Base-by-base conservation (phyloP, 148 eudicot genomes). In the Limonium bicolor region DNA sequence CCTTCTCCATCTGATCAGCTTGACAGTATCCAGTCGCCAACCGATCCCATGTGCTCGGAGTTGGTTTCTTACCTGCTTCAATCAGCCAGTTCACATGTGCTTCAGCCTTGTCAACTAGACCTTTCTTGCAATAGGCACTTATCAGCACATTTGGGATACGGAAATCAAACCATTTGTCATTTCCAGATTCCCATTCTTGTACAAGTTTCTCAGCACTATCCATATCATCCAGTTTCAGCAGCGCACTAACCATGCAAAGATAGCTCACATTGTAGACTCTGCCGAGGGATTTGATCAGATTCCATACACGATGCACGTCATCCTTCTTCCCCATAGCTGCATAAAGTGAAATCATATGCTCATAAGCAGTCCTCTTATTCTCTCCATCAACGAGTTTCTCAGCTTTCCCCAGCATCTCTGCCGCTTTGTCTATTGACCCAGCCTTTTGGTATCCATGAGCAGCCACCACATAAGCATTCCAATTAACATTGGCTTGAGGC, bases 301-400 rank as follows among this genome's bases (percentile, higher is more conserved):
- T 3, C 70, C 70, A 68, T 29, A 68, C 5, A 7, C 78, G 70
- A 41, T 55, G 54, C 27, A 72, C 67, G 2, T 60, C 67, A 16
- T 60, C 48, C 39, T 53, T 60, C 6, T 48, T 49, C 25, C 46
- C 64, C 27, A 64, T 17, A 7, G 46, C 36, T 16, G 67, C 64
- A 41, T 72, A 67, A 23, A 50, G 10, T 6, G 58, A 36, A 3
- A 68, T 33, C 11, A 60, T 23, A 29, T 28, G 5, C 25, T 41
- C 56, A 27, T 48, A 52, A 24, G 56, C 56, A 46, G 5, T 9
- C 11, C 29, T 26, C 27, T 16, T 25, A 17, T 6, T 13, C 21
- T 39, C 37, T 20, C 26, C 31, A 27, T 6, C 29, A 10, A 27
- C 18, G 7, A 39, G 45, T n/a, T 41, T 30, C 64, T 72, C 77